Conservation (phyloP, 2,329 filamentous ascomycete genomes). For the Apiospora phragmitis region DNA sequence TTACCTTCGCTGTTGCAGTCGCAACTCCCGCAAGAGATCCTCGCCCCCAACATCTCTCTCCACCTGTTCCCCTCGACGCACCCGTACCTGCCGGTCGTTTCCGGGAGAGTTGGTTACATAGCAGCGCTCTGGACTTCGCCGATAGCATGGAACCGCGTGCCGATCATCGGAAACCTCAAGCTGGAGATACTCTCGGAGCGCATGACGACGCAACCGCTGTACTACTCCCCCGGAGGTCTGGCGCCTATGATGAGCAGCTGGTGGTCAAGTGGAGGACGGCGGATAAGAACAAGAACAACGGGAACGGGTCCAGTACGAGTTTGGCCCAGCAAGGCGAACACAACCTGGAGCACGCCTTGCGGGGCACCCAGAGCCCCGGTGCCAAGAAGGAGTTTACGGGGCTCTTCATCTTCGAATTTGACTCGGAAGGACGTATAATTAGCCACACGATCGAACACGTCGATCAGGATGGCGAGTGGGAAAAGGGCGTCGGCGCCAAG, state of each 20-base stretch:
- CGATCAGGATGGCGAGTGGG: conserved; percentile 80
- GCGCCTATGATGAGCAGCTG: conserved; percentile 72
- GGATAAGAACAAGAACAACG: conserved; percentile 45
- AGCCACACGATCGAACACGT: conserved; percentile 94
- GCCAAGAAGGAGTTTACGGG: conserved; percentile 81
- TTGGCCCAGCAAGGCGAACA: conserved; percentile 29
- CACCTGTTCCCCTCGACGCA: conserved; percentile 76
- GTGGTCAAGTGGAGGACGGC: conserved; percentile 86
- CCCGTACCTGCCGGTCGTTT: conserved; percentile 87
- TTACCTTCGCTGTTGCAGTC: conserved; percentile 68
- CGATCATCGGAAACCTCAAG: conserved; percentile 85
- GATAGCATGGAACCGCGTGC: conserved; percentile 91
- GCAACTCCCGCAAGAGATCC: conserved; percentile 71
- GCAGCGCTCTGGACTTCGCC: conserved; percentile 95
- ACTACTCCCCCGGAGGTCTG: conserved; percentile 49
- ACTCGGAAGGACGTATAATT: conserved; percentile 77
- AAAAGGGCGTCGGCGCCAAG: conserved; percentile 75
- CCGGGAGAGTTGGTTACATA: conserved; percentile 85
- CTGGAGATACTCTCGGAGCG: conserved; percentile 88
- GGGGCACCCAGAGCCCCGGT: conserved; percentile 49
- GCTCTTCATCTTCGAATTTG: conserved; percentile 94
- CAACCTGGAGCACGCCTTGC: conserved; percentile 36
- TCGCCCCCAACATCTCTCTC: conserved; percentile 72
- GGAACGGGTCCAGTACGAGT: conserved; percentile 21
- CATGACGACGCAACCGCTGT: conserved; percentile 65